These are phyloP conservation scores for Nemania serpens DNA, from an alignment of 2,329 filamentous ascomycete species.

Conservation along the genomic window DNA sequence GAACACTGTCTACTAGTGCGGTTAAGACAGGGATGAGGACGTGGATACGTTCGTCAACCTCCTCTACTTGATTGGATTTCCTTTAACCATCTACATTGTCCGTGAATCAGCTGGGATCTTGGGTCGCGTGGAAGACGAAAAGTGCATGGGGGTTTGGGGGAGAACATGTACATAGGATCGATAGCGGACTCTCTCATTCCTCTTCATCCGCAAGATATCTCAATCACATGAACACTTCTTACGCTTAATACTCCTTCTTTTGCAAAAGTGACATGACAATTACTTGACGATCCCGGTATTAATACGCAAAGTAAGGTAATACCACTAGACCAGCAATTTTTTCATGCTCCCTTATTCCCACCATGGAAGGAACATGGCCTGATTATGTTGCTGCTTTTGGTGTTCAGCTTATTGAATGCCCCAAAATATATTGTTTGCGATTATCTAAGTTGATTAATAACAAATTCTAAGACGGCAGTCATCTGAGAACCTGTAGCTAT, in stretches of 20 bases:
- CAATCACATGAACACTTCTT: background rate
- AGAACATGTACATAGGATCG: background rate
- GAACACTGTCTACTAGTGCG: no score
- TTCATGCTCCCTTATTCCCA: no score
- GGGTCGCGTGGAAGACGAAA: background rate
- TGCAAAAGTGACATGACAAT: background rate
- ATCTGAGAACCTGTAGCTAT: no score
- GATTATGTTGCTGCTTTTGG: no score
- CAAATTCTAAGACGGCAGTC: no score
- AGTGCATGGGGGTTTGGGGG: background rate
- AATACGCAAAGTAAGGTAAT: no score
- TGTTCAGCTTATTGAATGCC: no score
- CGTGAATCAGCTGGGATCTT: background rate
- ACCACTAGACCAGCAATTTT: no score
- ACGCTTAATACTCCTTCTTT: background rate
- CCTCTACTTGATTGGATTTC: background rate
- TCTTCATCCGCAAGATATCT: background rate
- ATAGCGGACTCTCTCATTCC: background rate
- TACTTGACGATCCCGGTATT: background rate
- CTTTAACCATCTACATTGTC: background rate
- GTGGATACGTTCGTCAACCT: constrained; percentile 4
- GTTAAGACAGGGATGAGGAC: background rate
- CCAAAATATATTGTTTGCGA: no score
- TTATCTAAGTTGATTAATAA: no score
- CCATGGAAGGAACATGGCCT: no score